A percentile compares a stretch with the other conserved stretches of the same genome.
These are phyloP conservation scores for Melaleuca quinquenervia DNA, from an alignment of 345 rosid genomes.

Conservation along the genomic window DNA sequence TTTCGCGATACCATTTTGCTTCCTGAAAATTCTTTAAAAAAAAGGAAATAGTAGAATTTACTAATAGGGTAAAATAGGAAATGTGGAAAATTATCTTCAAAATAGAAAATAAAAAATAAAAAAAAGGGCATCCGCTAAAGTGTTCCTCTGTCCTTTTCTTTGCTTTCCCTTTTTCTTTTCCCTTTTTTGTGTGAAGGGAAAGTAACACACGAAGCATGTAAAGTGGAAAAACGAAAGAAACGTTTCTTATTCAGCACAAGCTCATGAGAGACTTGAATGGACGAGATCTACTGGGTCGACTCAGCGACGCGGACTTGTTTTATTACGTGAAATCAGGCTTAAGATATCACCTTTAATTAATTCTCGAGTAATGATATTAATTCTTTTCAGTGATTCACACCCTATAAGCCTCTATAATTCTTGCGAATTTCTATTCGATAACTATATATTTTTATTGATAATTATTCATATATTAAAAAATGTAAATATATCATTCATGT, in stretches of 20 bases:
- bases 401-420: not conserved
- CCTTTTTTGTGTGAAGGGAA: not conserved
- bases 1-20: not conserved
- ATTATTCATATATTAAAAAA: not conserved
- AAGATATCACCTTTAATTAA: not conserved
- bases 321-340: not conserved
- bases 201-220: accelerated
- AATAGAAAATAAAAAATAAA: too few relatives aligned
- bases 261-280: accelerated
- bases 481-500: not conserved
- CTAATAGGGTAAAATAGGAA: not conserved
- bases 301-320: not conserved
- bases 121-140: not conserved
- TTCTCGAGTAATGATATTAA: not conserved
- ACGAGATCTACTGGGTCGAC: not conserved
- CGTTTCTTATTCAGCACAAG: not conserved
- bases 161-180: not conserved
- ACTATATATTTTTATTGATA: not conserved
- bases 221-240: not conserved
- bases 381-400: not conserved
- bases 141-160: not conserved
- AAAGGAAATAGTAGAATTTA: accelerated
- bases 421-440: not conserved
- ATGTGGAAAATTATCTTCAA: not conserved
- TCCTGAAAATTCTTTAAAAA: not conserved